Percentiles rank a stretch among this genome's conserved stretches.
These are phyloP conservation scores for Pichia kudriavzevii DNA, from an alignment of 1,139 yeast genomes.

Conservation along the genomic window DNA sequence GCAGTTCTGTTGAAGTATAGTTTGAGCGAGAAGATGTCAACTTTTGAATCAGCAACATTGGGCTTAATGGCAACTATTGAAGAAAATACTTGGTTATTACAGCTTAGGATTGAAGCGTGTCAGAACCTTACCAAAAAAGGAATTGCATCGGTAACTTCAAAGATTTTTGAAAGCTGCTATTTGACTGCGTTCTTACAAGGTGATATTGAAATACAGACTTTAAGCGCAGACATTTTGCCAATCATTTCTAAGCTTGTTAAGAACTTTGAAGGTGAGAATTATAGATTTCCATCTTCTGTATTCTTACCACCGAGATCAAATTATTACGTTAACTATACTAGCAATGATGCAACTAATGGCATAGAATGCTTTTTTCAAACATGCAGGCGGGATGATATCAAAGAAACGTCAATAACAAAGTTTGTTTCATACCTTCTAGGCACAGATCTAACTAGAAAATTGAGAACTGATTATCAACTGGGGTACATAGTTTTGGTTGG, in stretches of 20 bases:
- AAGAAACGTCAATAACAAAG: conserved; percentile 33
- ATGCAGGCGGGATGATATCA: conserved; percentile 36
- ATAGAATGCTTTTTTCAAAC: conserved; percentile 48
- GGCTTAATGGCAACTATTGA: conserved; percentile 41
- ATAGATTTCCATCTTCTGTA: conserved; percentile 29
- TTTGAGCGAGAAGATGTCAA: conserved; percentile 31
- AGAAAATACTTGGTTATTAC: conserved; percentile 41
- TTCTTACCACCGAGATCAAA: conserved; percentile 32
- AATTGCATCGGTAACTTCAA: conserved; percentile 24
- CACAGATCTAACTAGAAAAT: conserved; percentile 34
- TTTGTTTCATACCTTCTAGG: conserved; percentile 40
- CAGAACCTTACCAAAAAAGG: conserved; percentile 48
- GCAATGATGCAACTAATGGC: conserved; percentile 43
- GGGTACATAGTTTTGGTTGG: conserved; percentile 56
- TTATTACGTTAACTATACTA: conserved; percentile 28
- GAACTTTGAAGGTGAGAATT: conserved; percentile 12
- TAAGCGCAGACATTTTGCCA: conserved; percentile 13
- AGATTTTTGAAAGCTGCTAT: conserved; percentile 29
- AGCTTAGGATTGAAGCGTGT: conserved; percentile 46
- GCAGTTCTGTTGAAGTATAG: conserved; percentile 38
- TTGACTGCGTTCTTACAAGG: conserved; percentile 45
- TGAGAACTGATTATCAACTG: conserved; percentile 46
- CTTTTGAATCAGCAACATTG: conserved; percentile 42
- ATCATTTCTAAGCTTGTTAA: conserved; percentile 11
- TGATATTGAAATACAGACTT: conserved; percentile 25